Evolutionary conservation across 2,329 filamentous ascomycete genomes (phyloP).

Genomic region (Pochonia chlamydosporia): DNA sequence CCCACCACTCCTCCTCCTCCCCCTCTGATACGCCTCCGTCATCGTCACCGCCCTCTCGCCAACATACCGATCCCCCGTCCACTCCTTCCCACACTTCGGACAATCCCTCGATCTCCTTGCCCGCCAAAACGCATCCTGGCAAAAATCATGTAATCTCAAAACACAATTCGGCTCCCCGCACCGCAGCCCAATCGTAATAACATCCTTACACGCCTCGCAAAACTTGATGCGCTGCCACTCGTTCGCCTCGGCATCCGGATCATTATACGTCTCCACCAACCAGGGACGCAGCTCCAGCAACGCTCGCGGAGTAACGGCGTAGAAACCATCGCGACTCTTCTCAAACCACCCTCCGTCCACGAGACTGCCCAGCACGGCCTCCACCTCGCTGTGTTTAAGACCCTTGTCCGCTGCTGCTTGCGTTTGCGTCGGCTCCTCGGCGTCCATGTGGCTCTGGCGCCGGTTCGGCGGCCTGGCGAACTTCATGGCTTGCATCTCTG

Average conservation of each 20-base stretch:
- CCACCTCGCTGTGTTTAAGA: slow-evolving; percentile 72
- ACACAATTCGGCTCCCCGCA: slow-evolving; percentile 64
- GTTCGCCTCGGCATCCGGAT: slow-evolving; percentile 52
- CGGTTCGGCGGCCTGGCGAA: slow-evolving; percentile 48
- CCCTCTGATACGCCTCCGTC: slow-evolving; percentile 43
- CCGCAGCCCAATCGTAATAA: slow-evolving; percentile 78
- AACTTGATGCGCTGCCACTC: slow-evolving; percentile 74
- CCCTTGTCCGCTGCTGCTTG: slow-evolving; percentile 37
- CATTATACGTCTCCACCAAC: slow-evolving; percentile 87
- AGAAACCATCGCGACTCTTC: slow-evolving; percentile 65
- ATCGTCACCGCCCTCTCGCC: slow-evolving; percentile 53
- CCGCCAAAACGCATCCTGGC: slow-evolving; percentile 67
- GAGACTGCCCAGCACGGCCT: slow-evolving; percentile 63
- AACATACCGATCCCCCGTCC: slow-evolving; percentile 44
- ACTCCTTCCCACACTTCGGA: slow-evolving; percentile 50
- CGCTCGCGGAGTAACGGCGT: slow-evolving; percentile 67
- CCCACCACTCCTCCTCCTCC: slow-evolving; percentile 29
- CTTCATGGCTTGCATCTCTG: slow-evolving; percentile 71
- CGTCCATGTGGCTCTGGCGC: slow-evolving; percentile 23
- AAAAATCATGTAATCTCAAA: slow-evolving; percentile 71
- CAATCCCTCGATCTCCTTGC: slow-evolving; percentile 58
- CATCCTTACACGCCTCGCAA: slow-evolving; percentile 83
- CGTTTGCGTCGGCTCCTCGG: slow-evolving; percentile 26
- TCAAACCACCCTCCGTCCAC: slow-evolving; percentile 82
- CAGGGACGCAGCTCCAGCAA: slow-evolving; percentile 81